Evolutionary conservation across 2,329 filamentous ascomycete genomes (phyloP), one percentile per base, ranked within the genome.

Genomic region (Thielaviopsis punctulata): DNA sequence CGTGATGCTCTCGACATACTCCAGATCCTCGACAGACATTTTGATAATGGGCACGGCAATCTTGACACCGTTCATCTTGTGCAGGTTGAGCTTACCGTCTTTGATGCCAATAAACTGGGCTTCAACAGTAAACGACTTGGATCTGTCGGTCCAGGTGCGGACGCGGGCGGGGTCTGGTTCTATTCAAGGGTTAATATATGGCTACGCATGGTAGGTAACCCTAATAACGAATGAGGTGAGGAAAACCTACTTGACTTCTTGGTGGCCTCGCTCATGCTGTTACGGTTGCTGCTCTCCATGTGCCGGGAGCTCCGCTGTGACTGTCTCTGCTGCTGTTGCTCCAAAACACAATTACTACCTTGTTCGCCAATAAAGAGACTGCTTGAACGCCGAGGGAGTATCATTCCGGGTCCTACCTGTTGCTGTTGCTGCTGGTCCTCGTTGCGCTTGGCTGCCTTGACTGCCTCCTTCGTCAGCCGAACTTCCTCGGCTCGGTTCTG

Each of bases 51-150:
- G 92, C 3, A 98, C 92, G 8, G 92, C 92, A 66, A 98, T 98
- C 67, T 96, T 96, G 60, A 98, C 88, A 36, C 92, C 92, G 63
- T 98, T 98, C 68, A 87, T 76, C 70, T 98, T 98, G 71, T 98
- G 92, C 21, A 98, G 73, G 66, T 98, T 93, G 58, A 98, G 93
- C 67, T 96, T 96, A 57, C 89, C 87, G 63, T 96, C 92, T 64
- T 87, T 87, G 50, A 96, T 75, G 24, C 88, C 90, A 49, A 98
- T 79, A 62, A 96, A 98, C 64, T 98, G 87, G 15, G 92, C 92
- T 59, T 96, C 92, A 52, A 98, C 92, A 60, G 87, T 96, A 69
- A 98, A 98, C 1, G 89, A 90, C 60, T 90, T 92, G 33, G 87
- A 87, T 59, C 92, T 80, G 66, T 98, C 92, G 27, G 88, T 95